Base-by-base conservation (phyloP, 257 asterid genomes). In the Ocimum tenuiflorum region DNA sequence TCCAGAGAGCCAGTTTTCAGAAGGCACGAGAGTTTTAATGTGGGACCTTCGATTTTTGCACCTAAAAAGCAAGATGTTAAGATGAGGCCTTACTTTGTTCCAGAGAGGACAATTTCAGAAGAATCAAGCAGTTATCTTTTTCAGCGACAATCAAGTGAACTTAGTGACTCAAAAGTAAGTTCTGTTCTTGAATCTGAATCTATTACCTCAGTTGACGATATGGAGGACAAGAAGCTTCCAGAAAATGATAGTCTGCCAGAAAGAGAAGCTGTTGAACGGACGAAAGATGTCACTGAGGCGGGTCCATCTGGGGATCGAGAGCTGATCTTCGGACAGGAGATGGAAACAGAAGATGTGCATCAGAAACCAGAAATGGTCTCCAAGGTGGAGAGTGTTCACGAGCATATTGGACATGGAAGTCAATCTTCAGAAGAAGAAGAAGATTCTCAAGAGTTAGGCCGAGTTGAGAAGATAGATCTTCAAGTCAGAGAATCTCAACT, bases 151-250 rank as follows among this genome's bases (percentile, higher is more conserved):
- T 79, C 77, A 9, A 91, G 95, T 72, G 96, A 76, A 57, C 83
- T 88, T 63, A 88, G 91, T 72, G 96, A 91, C 35, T 91, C 98
- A 22, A 88, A 86, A 74, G 86, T 69, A 52, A 85, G 89, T 78
- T 88, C 94, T 63, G 72, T 78, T 78, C 95, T 82, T 62, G 95
- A 86, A 68, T 79, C 91, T 7, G 96, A 85, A 24, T 88, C 98
- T 17, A 48, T 78, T 24, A 77, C 72, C 67, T 88, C 94, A 22
- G 85, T 72, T 61, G 96, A 74, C 47, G 94, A 87, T 77, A 23
- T 41, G n/a, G 89, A 75, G 58, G 87, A 82, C 7, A 72, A 79
- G 66, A 77, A 72, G 73, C 74, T 79, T 15, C 5, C 19, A 4
- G 85, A 81, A 59, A 84, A 65, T 68, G 79, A 77, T 42, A 47